Evolutionary conservation across 257 asterid species (phyloP), one percentile per base, ranked within the genome.

Genomic region (Avicennia marina): DNA sequence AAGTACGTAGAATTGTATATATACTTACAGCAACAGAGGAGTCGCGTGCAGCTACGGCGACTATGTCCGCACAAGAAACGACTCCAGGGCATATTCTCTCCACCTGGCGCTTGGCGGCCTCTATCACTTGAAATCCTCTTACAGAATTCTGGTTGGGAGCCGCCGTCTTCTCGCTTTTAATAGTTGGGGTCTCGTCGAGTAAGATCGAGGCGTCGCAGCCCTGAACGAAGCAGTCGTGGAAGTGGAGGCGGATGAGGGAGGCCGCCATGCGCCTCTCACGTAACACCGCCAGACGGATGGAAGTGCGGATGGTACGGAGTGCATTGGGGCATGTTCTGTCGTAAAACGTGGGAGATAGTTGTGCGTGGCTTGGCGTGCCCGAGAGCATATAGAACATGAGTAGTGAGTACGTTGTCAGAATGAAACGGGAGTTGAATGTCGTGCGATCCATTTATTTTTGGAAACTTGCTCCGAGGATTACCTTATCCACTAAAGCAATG

Each of bases 201-300:
- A 80, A 19, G 43, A 80, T 25, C 2, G 87, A 80, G 0, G 71
- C 87, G 50, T 68, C 78, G 29, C 78, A 69, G 7, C 81, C 83
- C 58, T 76, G 81, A 1, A 76, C 81, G 29, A 76, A 76, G 70
- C 86, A 75, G 25, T 75, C 86, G 39, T 79, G 82, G 60, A 79
- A 79, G n/a, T 66, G 80, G 48, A 79, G 81, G 3, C 83, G 83
- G 16, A 80, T 59, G 61, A 76, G 66, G 7, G 83, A 80, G 1
- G 79, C 80, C 0, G 82, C 82, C 82, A 79, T 79, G 4, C 79
- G 62, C 0, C 79, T 55, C 54, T 75, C 85, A 0, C 38, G 26
- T 0, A 69, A 40, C 0, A 75, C 21, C 4, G 84, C 80, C 8
- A 27, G 63, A 1, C 79, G 42, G 46, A 79, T 71, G 10, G 77